Base-by-base conservation (phyloP, 192 early-diverging fungal genomes). In the Funneliformis mosseae region DNA sequence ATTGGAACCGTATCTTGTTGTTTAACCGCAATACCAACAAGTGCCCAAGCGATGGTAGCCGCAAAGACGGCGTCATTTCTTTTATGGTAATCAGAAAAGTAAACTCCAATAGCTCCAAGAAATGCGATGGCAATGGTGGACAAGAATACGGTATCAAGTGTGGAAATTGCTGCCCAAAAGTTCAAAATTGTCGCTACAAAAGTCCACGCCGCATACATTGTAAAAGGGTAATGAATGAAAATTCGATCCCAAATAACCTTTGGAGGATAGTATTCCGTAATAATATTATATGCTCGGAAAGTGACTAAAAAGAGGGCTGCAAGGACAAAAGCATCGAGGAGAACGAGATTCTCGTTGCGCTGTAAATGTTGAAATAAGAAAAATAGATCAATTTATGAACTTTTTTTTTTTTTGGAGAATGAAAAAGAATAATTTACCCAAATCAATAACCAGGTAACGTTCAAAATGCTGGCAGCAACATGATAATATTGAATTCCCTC, bases 221-320 rank as follows among this genome's bases (percentile, higher is more conserved):
- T 84, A 72, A 87, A 87, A 21, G 84, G 83, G 25, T 81, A 83
- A 72, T 85, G 85, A 14, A 87, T 33, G 12, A 87, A 84, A 10
- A 85, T 23, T n/a, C 45, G 48, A 76, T 87, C 86, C 8, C 27
- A 43, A 48, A 79, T 23, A 64, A 85, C 81, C 27, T 83, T 79
- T 4, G 86, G 83, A 75, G 86, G 86, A 68, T 78, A 87, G 72
- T 79, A 67, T 67, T 72, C 70, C 21, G 50, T 21, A 11, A 87
- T 55, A 59, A 81, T 81, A 38, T 84, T 67, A 28, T 85, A 87
- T 18, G 84, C 41, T 41, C 25, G 38, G 27, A 61, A 67, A 23
- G 48, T 8, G 38, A 33, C 11, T 4, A 28, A 0, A 16, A 46
- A 59, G 42, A 67, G 2, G 3, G 25, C 11, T 8, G 23, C n/a